Conservation (phyloP, 1,284 basidiomycete species). For the Ceratorhiza oryzae-sativae region DNA sequence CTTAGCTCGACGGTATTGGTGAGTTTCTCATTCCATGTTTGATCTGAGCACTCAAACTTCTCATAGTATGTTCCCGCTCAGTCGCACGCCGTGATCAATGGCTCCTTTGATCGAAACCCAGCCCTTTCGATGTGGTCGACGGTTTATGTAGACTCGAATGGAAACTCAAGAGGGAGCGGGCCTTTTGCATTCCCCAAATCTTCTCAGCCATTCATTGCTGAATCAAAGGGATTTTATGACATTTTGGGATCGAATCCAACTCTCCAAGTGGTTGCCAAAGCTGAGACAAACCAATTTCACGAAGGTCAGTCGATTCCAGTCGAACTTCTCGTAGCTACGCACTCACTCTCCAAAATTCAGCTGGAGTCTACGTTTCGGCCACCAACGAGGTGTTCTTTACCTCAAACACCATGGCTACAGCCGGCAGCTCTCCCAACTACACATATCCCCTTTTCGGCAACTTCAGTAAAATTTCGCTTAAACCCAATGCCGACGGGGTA, state of each 20-base stretch:
- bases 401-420: background rate
- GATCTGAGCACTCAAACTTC: background rate
- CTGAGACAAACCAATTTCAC: background rate
- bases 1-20: background rate
- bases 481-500: background rate
- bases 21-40: background rate
- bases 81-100: conserved; percentile 29
- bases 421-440: background rate
- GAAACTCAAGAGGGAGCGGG: background rate
- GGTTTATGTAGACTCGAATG: conserved; percentile 8
- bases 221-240: background rate
- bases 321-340: background rate
- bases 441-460: conserved; percentile 13
- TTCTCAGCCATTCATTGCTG: conserved; percentile 12
- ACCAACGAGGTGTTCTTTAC: conserved; percentile 33
- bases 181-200: conserved; percentile 7
- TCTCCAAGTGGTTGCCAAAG: conserved; percentile 18
- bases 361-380: conserved; percentile 14
- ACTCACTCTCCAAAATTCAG: background rate
- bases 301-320: conserved; percentile 11
- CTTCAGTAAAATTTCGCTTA: conserved; percentile 33
- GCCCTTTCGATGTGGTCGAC: conserved; percentile 14
- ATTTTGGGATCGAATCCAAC: conserved; percentile 2
- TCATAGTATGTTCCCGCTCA: conserved; percentile 7
- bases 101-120: conserved; percentile 23